Base-by-base conservation (phyloP, 805 yeast species). In the Myxozyma monticola region DNA sequence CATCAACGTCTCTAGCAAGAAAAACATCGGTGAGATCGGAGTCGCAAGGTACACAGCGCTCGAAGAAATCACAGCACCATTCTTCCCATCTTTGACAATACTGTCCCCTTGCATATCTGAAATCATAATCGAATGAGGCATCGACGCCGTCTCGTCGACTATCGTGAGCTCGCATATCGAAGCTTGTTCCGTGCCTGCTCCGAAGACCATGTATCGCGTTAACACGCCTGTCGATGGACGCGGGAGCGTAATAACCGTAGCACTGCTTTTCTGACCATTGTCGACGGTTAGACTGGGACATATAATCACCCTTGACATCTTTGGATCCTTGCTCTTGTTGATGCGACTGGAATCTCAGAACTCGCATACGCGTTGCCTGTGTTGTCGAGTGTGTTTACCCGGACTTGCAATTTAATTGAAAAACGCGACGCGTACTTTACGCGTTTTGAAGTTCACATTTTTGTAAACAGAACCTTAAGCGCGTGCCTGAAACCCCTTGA, bases 41-140 rank as follows among this genome's bases (percentile, higher is more conserved):
- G 60, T 54, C 31, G 57, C 51, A 12, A 55, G 22, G 24, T 21
- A 22, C 17, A 55, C 17, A 33, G 21, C 12, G 14, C 51, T 43
- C 18, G 38, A 31, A 8, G 56, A 41, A 2, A 36, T 20, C 12
- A 51, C 42, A 2, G 26, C 15, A 10, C 58, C 60, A 10, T 38
- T 21, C 15, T 37, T 41, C n/a, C 22, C 38, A 10, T 8, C 38
- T 29, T n/a, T 15, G 24, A 14, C 12, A n/a, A 5, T 24, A 9
- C 14, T 31, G 29, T 21, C 42, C 18, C 21, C 40, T 29, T n/a
- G 18, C 5, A 21, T 4, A 14, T 17, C 9, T 2, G 39, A 8
- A 7, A 52, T 18, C 9, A 54, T 28, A 9, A 33, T 45, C 3
- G 58, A 54, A 33, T 44, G 45, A 6, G 49, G 49, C 17, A 29